Percentiles rank a stretch among this genome's conserved stretches.
These are phyloP conservation scores for Auriculariales sp. DNA, from an alignment of 768 basidiomycete genomes.

Conservation along the genomic window DNA sequence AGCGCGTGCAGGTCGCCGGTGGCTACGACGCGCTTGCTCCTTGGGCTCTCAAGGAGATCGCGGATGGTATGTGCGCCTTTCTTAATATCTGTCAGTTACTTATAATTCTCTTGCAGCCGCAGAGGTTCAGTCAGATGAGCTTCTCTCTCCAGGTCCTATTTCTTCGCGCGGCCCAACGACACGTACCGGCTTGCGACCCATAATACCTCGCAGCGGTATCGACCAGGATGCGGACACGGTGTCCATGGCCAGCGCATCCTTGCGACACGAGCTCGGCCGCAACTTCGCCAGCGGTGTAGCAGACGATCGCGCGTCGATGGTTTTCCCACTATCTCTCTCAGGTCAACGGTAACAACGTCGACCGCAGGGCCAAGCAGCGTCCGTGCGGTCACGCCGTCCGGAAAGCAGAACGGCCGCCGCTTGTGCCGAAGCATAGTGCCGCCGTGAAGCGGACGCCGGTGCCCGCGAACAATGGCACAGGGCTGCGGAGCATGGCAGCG, in stretches of 20 bases:
- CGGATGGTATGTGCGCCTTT: too few relatives aligned
- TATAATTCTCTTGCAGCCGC: constrained; percentile 35
- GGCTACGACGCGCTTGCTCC: constrained; percentile 73
- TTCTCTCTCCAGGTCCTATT: constrained; percentile 22
- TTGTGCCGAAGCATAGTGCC: constrained; percentile 9
- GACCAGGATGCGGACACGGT: constrained; percentile 24
- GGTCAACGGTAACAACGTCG: too few relatives aligned
- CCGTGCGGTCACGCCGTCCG: too few relatives aligned
- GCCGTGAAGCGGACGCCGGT: not conserved
- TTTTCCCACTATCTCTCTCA: too few relatives aligned
- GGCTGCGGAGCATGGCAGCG: not conserved
- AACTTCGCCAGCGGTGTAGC: too few relatives aligned
- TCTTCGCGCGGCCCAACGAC: constrained; percentile 17
- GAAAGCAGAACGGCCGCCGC: too few relatives aligned
- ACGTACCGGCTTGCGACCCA: constrained; percentile 14
- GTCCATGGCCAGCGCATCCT: constrained; percentile 29
- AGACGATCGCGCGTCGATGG: too few relatives aligned
- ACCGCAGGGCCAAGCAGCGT: too few relatives aligned
- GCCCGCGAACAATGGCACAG: not conserved
- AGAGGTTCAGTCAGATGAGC: constrained; percentile 65
- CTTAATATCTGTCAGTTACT: constrained; percentile 17
- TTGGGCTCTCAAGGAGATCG: constrained; percentile 83
- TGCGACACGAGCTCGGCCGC: constrained; percentile 27
- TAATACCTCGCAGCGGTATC: constrained; percentile 8
- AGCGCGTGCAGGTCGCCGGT: constrained; percentile 54